Conservation (phyloP, 2,329 filamentous ascomycete species). For the Geosmithia flava region DNA sequence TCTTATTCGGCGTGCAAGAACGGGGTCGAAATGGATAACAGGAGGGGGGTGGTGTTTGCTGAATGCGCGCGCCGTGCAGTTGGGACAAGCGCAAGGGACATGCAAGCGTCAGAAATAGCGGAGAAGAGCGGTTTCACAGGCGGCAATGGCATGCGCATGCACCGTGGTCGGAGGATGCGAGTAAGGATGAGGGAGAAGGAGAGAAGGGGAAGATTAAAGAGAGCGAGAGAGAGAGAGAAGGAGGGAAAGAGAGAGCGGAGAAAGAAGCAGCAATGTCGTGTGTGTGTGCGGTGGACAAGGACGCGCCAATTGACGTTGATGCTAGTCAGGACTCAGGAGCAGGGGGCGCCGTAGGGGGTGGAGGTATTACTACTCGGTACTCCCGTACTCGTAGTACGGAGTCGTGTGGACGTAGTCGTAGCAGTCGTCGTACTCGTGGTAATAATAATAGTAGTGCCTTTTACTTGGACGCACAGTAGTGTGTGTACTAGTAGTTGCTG, state of each 20-base stretch:
- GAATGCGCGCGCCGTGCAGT: not conserved
- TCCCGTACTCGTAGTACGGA: too few relatives aligned
- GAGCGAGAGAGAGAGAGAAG: not conserved
- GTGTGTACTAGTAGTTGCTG: too few relatives aligned
- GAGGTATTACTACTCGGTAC: not conserved
- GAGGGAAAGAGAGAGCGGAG: not conserved
- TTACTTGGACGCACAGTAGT: too few relatives aligned
- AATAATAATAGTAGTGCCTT: too few relatives aligned
- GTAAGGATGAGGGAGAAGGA: not conserved
- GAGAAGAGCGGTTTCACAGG: not conserved
- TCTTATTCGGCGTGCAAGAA: not conserved
- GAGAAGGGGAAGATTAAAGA: not conserved
- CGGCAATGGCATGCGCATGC: not conserved
- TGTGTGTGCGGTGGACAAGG: not conserved
- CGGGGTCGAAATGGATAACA: too few relatives aligned
- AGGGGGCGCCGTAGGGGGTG: not conserved
- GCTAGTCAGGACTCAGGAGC: not conserved
- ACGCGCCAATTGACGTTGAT: not conserved
- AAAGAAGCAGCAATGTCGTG: not conserved
- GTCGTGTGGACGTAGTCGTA: too few relatives aligned
- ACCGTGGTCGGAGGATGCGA: not conserved
- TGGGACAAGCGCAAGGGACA: not conserved
- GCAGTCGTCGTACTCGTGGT: too few relatives aligned
- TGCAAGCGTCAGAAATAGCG: not conserved
- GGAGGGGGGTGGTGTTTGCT: not conserved